These are phyloP conservation scores for Rubia yunnanensis DNA, from an alignment of 257 asterid genomes.

Conservation along the genomic window DNA sequence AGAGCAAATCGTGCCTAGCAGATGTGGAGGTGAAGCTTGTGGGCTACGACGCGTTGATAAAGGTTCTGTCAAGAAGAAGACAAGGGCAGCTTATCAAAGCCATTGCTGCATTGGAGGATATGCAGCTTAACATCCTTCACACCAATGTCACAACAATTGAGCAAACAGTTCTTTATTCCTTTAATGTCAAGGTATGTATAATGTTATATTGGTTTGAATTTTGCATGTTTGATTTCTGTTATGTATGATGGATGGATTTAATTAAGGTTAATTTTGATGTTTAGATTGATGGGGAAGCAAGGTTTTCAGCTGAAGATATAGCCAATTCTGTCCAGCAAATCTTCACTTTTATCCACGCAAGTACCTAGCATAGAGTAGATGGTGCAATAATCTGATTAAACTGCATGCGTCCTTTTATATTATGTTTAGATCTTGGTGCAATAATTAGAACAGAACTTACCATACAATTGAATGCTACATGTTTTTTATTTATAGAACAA, in stretches of 20 bases:
- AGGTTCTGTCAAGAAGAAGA: constrained; percentile 72
- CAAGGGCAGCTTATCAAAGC: constrained; percentile 62
- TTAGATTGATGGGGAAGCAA: constrained; percentile 66
- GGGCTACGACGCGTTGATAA: constrained; percentile 77
- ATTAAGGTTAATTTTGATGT: constrained; percentile 5
- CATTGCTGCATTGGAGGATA: constrained; percentile 86
- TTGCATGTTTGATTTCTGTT: background rate
- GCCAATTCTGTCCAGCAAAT: constrained; percentile 91
- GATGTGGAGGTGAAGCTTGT: constrained; percentile 80
- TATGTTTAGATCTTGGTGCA: background rate
- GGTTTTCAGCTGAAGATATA: constrained; percentile 73
- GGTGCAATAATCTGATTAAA: constrained; percentile 10
- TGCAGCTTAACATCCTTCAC: constrained; percentile 77
- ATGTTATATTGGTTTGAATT: background rate
- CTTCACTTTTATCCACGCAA: constrained; percentile 74
- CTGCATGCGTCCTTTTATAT: background rate
- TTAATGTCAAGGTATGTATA: constrained; percentile 68
- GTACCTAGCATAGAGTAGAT: constrained; percentile 21
- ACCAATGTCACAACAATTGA: constrained; percentile 90
- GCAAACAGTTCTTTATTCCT: constrained; percentile 83
- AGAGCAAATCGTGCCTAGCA: constrained; percentile 75
- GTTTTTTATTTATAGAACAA: too few relatives aligned
- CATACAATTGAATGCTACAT: too few relatives aligned
- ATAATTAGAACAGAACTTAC: too few relatives aligned
- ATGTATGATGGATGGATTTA: too few relatives aligned